Evolutionary conservation across 257 asterid genomes (phyloP), one percentile per base, ranked within the genome.

Genomic region (Solanum sejunctum): DNA sequence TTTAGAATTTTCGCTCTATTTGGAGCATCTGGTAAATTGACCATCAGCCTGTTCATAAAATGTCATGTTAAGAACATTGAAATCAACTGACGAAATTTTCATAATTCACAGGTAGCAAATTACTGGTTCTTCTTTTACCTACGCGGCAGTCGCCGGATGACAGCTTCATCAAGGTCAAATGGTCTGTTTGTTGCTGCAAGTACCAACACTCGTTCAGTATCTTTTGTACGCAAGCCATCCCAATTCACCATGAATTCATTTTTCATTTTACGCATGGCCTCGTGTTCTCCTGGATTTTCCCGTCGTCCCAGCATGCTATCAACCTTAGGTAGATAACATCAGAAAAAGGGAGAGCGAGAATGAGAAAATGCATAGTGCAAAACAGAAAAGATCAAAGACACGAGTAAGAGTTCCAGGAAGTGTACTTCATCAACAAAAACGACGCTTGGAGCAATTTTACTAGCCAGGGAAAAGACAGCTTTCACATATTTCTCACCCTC

Each of bases 111-210:
- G 39, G 28, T 61, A 81, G 36, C 51, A 84, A 55, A 83, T 83
- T 20, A 26, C 23, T 75, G 61, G 61, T 75, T 28, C 16, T 72
- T 49, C 57, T 63, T 54, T 89, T 84, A 93, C 99, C 98, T 93
- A 85, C 98, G 95, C 6, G 98, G 98, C 63, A 96, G 89, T 84
- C 99, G 91, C 87, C 98, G 89, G 70, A 96, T 93, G 64, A 95
- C 98, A 79, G 98, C 99, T 89, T 93, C 99, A 49, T 95, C 99
- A 28, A 96, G 98, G 89, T 96, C 99, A 88, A 90, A 96, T 73
- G 99, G 98, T 90, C 99, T 92, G 86, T 96, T 96, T 43, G 99
- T 96, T 41, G 99, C 98, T 85, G 99, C 99, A 84, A 96, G 98
- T 52, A 96, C 98, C 81, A 96, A 84, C 63, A 96, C 97, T 41